Base-by-base conservation (phyloP, 1,284 basidiomycete genomes). In the Sporisorium graminicola region DNA sequence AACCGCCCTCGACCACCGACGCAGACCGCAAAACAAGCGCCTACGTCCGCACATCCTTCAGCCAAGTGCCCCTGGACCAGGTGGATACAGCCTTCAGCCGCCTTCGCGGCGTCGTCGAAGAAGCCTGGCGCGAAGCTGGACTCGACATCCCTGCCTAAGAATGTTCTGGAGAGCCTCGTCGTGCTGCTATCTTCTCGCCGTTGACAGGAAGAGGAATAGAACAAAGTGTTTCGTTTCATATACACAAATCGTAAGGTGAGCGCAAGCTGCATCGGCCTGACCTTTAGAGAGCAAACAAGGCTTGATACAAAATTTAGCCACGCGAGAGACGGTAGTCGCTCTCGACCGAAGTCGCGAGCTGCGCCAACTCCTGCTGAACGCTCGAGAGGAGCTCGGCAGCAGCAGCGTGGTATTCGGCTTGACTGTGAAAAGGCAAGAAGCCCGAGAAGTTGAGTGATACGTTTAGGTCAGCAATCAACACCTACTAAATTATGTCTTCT, bases 341-440 rank as follows among this genome's bases (percentile, higher is more conserved):
- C 88, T 96, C 95, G 1, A 94, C 94, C 26, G 92, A 92, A 18
- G 93, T 91, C 59, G 91, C 92, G 67, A 95, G 89, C 82, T 95
- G 93, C 78, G 96, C 94, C 62, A 98, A 92, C 85, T 96, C 93
- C 58, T 92, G 92, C 86, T 96, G 94, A 44, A 93, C 90, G 56
- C 89, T 83, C 57, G 63, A 73, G 43, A 79, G 66, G 50, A 69
- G 52, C 29, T 97, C 95, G 10, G 94, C 94, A 9, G 94, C 93
- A 40, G 91, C 88, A 40, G 92, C 91, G 86, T 93, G 92, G 89
- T 90, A 98, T 79, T 92, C 88, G 49, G 97, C 90, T 89, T 96
- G 87, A 22, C 40, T 43, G 40, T 43, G 8, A n/a, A 20, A 20
- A 7, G 18, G n/a, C n/a, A 43, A 20, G 29, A 5, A 31, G 5